A percentile compares a stretch with the other conserved stretches of the same genome.
These are phyloP conservation scores for Diaporthe citrichinensis DNA, from an alignment of 2,329 filamentous ascomycete genomes.

Conservation along the genomic window DNA sequence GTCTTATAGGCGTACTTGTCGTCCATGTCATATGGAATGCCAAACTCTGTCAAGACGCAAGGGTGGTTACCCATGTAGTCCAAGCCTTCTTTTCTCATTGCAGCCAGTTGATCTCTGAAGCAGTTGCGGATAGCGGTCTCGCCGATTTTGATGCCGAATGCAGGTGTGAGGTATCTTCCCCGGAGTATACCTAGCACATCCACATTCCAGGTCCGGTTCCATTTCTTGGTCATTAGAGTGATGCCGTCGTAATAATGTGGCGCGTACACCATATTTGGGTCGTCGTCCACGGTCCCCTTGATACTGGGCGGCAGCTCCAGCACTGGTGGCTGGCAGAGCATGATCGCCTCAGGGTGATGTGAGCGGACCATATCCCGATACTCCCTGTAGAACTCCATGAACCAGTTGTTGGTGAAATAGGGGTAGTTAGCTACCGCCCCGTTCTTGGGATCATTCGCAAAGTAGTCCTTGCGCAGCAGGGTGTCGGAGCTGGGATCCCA, in stretches of 20 bases:
- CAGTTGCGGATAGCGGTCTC: conserved; percentile 96
- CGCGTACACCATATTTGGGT: conserved; percentile 90
- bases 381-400: conserved; percentile 85
- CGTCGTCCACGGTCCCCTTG: conserved; percentile 90
- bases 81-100: conserved; percentile 87
- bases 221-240: conserved; percentile 97
- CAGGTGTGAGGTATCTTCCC: conserved; percentile 88
- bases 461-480: conserved; percentile 88
- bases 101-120: conserved; percentile 87
- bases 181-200: conserved; percentile 94
- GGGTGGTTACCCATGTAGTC: conserved; percentile 91
- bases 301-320: conserved; percentile 91
- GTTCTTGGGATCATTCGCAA: conserved; percentile 81
- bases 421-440: conserved; percentile 84
- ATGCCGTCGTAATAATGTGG: conserved; percentile 98
- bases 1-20: conserved; percentile 95
- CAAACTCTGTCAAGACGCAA: conserved; percentile 93
- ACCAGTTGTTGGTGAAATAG: conserved; percentile 91
- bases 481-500: conserved; percentile 88
- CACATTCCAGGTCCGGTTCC: conserved; percentile 98
- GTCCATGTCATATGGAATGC: conserved; percentile 99
- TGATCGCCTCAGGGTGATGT: conserved; percentile 84
- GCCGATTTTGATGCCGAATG: conserved; percentile 92
- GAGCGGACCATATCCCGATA: conserved; percentile 82
- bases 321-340: conserved; percentile 93